These are phyloP conservation scores for Solanum piurae DNA, from an alignment of 257 asterid genomes.

Conservation along the genomic window DNA sequence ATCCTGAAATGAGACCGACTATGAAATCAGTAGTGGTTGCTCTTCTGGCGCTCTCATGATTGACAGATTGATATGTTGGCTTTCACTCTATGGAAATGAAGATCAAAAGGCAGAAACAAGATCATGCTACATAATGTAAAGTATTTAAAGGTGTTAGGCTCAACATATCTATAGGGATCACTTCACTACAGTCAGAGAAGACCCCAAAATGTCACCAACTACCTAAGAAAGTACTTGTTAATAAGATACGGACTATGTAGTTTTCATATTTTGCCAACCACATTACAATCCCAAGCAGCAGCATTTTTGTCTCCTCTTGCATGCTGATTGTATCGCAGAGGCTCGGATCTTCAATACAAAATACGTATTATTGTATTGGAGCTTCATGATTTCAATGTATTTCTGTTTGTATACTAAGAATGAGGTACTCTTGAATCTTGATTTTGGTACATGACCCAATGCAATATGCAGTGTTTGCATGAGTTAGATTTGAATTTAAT, in stretches of 20 bases:
- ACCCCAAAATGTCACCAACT: too few species aligned
- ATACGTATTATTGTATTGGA: not conserved
- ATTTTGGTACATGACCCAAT: not conserved
- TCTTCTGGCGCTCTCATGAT: constrained; percentile 67
- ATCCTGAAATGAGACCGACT: constrained; percentile 67
- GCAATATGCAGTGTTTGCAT: not conserved
- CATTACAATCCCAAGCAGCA: too few species aligned
- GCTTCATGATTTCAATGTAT: not conserved
- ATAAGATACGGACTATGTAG: too few species aligned
- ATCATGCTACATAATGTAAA: not conserved
- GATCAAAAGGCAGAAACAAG: constrained; percentile 26
- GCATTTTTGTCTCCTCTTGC: too few species aligned
- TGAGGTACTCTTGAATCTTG: not conserved
- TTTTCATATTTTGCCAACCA: too few species aligned
- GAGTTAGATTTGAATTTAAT: not conserved
- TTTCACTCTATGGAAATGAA: constrained; percentile 54
- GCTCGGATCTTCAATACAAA: too few species aligned
- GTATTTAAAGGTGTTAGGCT: not conserved
- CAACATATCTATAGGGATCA: not conserved
- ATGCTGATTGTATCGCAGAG: too few species aligned
- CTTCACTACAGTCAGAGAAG: not conserved
- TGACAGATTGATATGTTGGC: constrained; percentile 42
- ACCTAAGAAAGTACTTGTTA: too few species aligned
- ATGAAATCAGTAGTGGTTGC: constrained; percentile 88
- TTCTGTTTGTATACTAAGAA: not conserved